phyloP scores from a whole-genome alignment of 768 basidiomycete species.

The Leccinellum luteum region DNA sequence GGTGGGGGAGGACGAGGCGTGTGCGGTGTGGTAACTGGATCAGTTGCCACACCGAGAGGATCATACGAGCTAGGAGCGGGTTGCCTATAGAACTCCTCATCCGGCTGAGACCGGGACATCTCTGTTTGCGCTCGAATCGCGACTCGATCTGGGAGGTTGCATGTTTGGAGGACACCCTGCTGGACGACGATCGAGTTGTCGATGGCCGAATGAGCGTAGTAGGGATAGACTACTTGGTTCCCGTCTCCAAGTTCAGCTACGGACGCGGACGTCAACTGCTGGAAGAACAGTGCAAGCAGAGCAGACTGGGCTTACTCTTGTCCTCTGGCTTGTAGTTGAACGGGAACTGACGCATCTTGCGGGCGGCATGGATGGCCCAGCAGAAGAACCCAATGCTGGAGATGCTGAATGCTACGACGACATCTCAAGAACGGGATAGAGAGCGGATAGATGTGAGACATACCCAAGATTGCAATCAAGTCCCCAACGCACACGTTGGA shows the following conservation, averaged over 20 bases:
- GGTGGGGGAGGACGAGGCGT: not conserved
- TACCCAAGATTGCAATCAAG: conserved; percentile 24
- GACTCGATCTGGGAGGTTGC: not conserved
- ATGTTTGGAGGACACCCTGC: conserved; percentile 4
- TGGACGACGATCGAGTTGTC: conserved; percentile 2
- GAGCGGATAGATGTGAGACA: not conserved
- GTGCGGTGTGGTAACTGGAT: not conserved
- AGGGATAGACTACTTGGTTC: conserved; percentile 6
- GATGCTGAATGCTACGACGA: conserved; percentile 10
- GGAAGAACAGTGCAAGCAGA: not conserved
- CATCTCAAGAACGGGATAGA: not conserved
- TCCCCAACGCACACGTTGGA: conserved; percentile 23
- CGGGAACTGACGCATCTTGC: conserved; percentile 17
- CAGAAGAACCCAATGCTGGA: conserved; percentile 18
- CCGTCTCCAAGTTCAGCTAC: conserved; percentile 1
- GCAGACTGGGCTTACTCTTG: not conserved
- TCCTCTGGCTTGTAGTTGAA: conserved; percentile 1
- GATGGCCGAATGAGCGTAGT: not conserved
- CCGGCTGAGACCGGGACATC: not conserved
- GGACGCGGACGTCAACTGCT: not conserved
- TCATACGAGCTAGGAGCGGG: not conserved
- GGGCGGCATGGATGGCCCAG: conserved; percentile 21
- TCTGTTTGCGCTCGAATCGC: conserved; percentile 13
- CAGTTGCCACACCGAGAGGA: not conserved
- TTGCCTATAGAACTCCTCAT: not conserved